Evolutionary conservation across 2,329 filamentous ascomycete species (phyloP), one percentile per base, ranked within the genome.

Genomic region (Talaromyces sp.): DNA sequence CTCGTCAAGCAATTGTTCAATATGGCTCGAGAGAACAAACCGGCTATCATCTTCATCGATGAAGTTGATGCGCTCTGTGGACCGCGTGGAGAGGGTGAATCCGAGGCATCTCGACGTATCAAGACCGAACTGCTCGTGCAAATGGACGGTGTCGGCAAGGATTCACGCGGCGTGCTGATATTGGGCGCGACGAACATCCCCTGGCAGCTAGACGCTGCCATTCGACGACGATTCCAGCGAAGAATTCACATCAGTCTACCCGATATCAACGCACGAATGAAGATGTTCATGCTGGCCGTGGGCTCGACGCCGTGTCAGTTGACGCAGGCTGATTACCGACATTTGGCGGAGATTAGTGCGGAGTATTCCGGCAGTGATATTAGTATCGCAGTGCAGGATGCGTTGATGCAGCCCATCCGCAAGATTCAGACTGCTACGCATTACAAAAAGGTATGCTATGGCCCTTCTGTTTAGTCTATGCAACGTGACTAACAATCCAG

Each of bases 91-190:
- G 95, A 99, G 84, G 95, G 95, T 76, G 96, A 99, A 82, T 97
- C 93, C 1, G 95, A 99, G 83, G 95, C 96, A 1, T 97, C 93
- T 61, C 87, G 95, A 67, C 90, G 95, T 76, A 99, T 99, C 84
- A 99, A 99, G 82, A 99, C 95, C 0, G 95, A 99, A 79, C 88
- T 99, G 73, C 88, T 99, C 14, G 94, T 99, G 19, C 95, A 99
- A 79, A 99, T 99, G 95, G 95, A 99, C 73, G 96, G 95, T 80
- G 95, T 99, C 10, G 96, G 95, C 68, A 94, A 96, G 68, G 95
- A 99, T 79, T 94, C 90, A 68, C 93, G 90, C 73, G 95, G 94
- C 22, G 94, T 99, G 9, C 83, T 99, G 27, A 96, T 99, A 47
- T 86, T 99, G 3, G 95, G 95, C 67, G 95, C 95, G 62, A 99